Evolutionary conservation across 106 monocot species (phyloP), one percentile per base, ranked within the genome.

Genomic region (Apostasia shenzhenica): DNA sequence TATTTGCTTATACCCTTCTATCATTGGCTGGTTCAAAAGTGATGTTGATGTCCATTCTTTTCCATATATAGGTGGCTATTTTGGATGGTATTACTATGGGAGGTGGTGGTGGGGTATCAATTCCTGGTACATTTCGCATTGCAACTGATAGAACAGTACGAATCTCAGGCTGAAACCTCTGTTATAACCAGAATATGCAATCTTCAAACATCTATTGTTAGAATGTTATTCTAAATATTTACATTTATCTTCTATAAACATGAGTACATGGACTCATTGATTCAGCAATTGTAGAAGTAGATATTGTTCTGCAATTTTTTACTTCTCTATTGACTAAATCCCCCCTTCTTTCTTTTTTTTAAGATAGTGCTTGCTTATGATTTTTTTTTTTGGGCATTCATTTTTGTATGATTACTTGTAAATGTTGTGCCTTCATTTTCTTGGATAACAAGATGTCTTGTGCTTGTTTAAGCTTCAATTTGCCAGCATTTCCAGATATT

Each of bases 11-110:
- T 45, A 44, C 7, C 6, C 7, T 45, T 41, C 13, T 10, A 12
- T 6, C 6, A 70, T 10, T 59, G n/a, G 6, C 26, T 65, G 14
- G 45, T 48, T 26, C 47, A 47, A 65, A 48, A 26, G 14, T 37
- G 26, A 14, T 65, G 48, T 48, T 14, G 10, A 65, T 65, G 26
- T 26, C 55, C 56, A 63, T 56, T 14, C 58, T 57, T 43, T 66
- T 74, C 61, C 13, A 42, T 74, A 4, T 50, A 4, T 50, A 97
- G 95, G 85, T 97, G 67, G 86, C 92, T 57, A 83, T 97, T 63
- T 69, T 97, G 66, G 85, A 97, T 89, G 95, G 95, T 61, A 83
- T 97, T 47, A 92, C 95, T 53, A 92, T 97, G 92, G 95, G 95
- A 38, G 95, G 95, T 70, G 95, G 92, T 54, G 95, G 77, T 69